Conservation (phyloP, 768 basidiomycete genomes). For the Kwoniella pini region DNA sequence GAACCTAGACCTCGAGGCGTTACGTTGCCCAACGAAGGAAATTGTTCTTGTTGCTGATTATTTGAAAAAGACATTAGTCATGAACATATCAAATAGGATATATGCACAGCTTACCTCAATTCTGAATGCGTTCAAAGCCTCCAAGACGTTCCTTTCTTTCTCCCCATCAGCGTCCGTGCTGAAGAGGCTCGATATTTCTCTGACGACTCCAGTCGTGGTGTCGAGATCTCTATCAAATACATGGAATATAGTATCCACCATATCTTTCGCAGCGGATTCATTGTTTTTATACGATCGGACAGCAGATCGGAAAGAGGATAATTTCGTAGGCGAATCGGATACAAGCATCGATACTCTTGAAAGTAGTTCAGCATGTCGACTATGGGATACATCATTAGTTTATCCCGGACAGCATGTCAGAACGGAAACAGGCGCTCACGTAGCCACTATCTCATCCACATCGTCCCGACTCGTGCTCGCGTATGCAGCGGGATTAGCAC, state of each 20-base stretch:
- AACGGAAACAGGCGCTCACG: slow-evolving; percentile 29
- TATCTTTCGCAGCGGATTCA: slow-evolving; percentile 77
- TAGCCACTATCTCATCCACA: slow-evolving; percentile 49
- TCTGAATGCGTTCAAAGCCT: slow-evolving; percentile 80
- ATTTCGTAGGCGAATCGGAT: slow-evolving; percentile 52
- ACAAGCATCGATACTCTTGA: slow-evolving; percentile 60
- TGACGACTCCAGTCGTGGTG: slow-evolving; percentile 61
- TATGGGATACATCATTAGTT: too few species aligned
- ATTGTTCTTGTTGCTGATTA: slow-evolving; percentile 74
- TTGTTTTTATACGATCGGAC: slow-evolving; percentile 73
- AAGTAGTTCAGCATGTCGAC: slow-evolving; percentile 69
- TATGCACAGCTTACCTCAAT: slow-evolving; percentile 72
- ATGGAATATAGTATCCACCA: slow-evolving; percentile 87
- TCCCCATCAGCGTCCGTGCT: slow-evolving; percentile 67
- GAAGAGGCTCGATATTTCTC: slow-evolving; percentile 66
- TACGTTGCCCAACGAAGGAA: slow-evolving; percentile 66
- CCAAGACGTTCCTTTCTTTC: slow-evolving; percentile 72
- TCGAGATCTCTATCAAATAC: slow-evolving; percentile 69
- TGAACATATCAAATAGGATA: too few species aligned
- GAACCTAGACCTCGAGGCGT: slow-evolving; percentile 50
- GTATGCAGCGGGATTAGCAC: slow-evolving; percentile 34
- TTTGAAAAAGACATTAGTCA: too few species aligned
- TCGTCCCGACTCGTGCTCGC: slow-evolving; percentile 38
- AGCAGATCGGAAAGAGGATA: slow-evolving; percentile 63
- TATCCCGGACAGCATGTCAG: too few species aligned